phyloP scores from a whole-genome alignment of 2,329 filamentous ascomycete genomes.

The Orbilia quercus region DNA sequence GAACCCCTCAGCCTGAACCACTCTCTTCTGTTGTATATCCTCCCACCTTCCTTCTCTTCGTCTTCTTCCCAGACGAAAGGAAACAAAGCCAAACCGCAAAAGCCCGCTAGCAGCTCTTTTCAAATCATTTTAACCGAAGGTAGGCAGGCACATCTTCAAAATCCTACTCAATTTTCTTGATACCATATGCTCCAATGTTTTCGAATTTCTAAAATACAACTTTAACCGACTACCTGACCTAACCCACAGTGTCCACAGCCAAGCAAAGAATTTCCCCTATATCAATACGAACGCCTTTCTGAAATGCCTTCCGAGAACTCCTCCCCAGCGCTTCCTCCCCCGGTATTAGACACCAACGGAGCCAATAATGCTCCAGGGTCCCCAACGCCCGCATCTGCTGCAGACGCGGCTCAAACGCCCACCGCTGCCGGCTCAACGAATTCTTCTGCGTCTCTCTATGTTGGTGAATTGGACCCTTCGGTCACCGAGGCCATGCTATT shows the following conservation, averaged over 20 bases:
- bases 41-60: not conserved
- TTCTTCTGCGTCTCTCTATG: slow-evolving; percentile 95
- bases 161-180: too few species aligned
- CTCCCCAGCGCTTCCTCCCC: slow-evolving; percentile 75
- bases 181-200: too few species aligned
- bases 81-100: not conserved
- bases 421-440: slow-evolving; percentile 75
- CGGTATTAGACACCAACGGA: slow-evolving; percentile 78
- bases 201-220: too few species aligned
- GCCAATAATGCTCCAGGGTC: slow-evolving; percentile 67
- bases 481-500: slow-evolving; percentile 99
- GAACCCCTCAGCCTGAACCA: not conserved
- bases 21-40: not conserved
- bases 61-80: not conserved
- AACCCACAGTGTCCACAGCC: not conserved
- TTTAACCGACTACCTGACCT: not conserved
- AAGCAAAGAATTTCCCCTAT: not conserved
- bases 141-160: not conserved
- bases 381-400: slow-evolving; percentile 73
- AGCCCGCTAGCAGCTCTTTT: not conserved
- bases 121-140: not conserved
- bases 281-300: slow-evolving; percentile 46
- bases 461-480: slow-evolving; percentile 95
- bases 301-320: slow-evolving; percentile 73
- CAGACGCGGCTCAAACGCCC: slow-evolving; percentile 63